Percentiles rank a stretch among this genome's conserved stretches.
Evolutionary conservation across 208 protist species (phyloP).

Genomic region (Tetramitus jugosus): DNA sequence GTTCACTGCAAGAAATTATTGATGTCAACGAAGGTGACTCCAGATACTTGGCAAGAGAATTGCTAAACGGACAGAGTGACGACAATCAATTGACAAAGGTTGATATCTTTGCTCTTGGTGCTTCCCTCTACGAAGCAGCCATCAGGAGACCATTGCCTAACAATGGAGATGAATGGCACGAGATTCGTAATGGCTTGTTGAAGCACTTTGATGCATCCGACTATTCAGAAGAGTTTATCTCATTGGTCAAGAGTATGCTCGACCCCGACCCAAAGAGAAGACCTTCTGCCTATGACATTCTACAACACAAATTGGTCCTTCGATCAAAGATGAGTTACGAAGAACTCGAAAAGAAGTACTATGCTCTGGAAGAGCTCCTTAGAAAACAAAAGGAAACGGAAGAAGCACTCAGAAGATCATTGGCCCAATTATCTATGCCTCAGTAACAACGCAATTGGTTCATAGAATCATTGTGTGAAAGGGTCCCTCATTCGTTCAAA

Average conservation of each 20-base stretch:
- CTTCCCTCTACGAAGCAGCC: slow-evolving; percentile 53
- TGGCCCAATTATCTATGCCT: no score
- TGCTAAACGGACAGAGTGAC: slow-evolving; percentile 26
- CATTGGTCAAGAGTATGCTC: background rate
- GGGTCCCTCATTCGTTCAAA: no score
- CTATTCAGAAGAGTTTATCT: background rate
- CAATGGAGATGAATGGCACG: slow-evolving; percentile 28
- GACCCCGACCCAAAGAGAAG: background rate
- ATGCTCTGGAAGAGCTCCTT: no score
- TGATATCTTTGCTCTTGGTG: slow-evolving; percentile 73
- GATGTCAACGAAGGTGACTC: slow-evolving; percentile 72
- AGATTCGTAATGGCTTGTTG: slow-evolving; percentile 22
- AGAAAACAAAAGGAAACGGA: no score
- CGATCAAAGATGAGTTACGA: no score
- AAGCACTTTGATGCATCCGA: background rate
- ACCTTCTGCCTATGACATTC: slow-evolving; percentile 5
- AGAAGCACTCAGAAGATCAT: no score
- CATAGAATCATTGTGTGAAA: no score
- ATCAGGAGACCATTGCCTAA: slow-evolving; percentile 13
- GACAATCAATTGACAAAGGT: slow-evolving; percentile 42
- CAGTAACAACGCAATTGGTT: no score
- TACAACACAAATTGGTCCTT: background rate
- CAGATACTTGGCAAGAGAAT: slow-evolving; percentile 62
- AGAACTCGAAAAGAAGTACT: no score
- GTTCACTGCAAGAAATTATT: slow-evolving; percentile 34